Evolutionary conservation across 2,329 filamentous ascomycete genomes (phyloP).

Genomic region (Fusarium poae): DNA sequence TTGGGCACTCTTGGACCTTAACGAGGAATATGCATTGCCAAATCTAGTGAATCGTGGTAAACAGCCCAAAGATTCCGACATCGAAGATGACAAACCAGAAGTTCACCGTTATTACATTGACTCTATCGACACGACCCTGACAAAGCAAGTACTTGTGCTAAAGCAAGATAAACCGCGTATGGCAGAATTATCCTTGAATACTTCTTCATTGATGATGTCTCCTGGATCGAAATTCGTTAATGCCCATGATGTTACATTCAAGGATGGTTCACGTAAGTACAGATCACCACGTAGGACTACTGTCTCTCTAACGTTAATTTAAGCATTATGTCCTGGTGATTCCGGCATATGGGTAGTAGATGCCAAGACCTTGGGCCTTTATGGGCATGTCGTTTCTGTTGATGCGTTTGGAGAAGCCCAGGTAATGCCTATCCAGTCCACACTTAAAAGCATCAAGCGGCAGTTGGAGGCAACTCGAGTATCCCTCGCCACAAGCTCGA

Average conservation of each 20-base stretch:
- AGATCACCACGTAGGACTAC: too few relatives aligned
- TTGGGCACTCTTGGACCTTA: background rate
- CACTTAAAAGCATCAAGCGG: background rate
- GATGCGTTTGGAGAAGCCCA: constrained; percentile 13
- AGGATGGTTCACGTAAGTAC: background rate
- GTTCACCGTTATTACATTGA: rapidly evolving
- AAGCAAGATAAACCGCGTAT: rapidly evolving
- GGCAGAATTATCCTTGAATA: background rate
- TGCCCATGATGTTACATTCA: background rate
- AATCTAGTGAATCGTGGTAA: background rate
- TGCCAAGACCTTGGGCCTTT: background rate
- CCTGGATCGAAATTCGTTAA: background rate
- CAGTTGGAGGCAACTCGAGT: background rate
- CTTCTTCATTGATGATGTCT: background rate
- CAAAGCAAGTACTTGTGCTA: background rate
- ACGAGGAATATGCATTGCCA: rapidly evolving
- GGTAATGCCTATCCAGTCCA: background rate
- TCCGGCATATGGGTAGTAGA: constrained; percentile 8
- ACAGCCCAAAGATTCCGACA: background rate
- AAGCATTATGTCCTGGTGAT: background rate
- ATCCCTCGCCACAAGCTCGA: background rate
- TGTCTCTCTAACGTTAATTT: rapidly evolving
- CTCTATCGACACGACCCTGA: background rate
- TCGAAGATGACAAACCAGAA: rapidly evolving
- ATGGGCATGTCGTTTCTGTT: constrained; percentile 1